phyloP scores from a whole-genome alignment of 306 rosid species.

The Medicago ruthenica region DNA sequence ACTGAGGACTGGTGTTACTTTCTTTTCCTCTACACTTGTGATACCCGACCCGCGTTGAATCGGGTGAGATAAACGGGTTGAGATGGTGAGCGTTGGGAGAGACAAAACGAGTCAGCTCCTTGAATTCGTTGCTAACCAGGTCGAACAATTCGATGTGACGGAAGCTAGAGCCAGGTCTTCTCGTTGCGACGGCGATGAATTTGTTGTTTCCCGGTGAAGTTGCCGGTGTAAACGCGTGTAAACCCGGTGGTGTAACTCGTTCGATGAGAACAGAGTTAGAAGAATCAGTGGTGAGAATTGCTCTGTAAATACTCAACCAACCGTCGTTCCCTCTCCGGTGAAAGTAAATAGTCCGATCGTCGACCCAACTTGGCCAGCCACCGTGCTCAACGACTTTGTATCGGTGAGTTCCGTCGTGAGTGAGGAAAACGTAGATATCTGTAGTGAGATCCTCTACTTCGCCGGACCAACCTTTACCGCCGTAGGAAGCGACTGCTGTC shows the following conservation, averaged over 20 bases:
- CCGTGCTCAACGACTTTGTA: conserved; percentile 76
- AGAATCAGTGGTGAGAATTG: conserved; percentile 53
- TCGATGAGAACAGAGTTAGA: conserved; percentile 55
- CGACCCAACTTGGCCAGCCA: conserved; percentile 94
- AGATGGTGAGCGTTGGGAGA: conserved; percentile 72
- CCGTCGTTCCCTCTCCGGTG: conserved; percentile 75
- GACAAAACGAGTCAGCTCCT: conserved; percentile 65
- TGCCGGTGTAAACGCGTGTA: conserved; percentile 90
- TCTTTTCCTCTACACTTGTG: conserved; percentile 75
- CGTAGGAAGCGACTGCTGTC: conserved; percentile 90
- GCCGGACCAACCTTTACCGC: conserved; percentile 72
- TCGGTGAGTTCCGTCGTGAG: conserved; percentile 73
- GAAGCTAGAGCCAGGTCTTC: conserved; percentile 59
- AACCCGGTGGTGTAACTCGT: conserved; percentile 84
- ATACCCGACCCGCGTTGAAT: conserved; percentile 70
- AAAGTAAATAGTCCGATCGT: conserved; percentile 76
- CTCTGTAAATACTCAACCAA: conserved; percentile 89
- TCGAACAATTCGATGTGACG: conserved; percentile 84
- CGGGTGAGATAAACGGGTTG: conserved; percentile 87
- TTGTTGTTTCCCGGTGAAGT: conserved; percentile 69
- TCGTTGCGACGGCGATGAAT: conserved; percentile 85
- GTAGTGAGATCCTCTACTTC: conserved; percentile 84
- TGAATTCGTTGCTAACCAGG: conserved; percentile 59
- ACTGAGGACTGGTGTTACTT: conserved; percentile 36
- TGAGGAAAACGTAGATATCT: conserved; percentile 68